These are phyloP conservation scores for Vigna nakashimae DNA, from an alignment of 306 rosid genomes.

Conservation along the genomic window DNA sequence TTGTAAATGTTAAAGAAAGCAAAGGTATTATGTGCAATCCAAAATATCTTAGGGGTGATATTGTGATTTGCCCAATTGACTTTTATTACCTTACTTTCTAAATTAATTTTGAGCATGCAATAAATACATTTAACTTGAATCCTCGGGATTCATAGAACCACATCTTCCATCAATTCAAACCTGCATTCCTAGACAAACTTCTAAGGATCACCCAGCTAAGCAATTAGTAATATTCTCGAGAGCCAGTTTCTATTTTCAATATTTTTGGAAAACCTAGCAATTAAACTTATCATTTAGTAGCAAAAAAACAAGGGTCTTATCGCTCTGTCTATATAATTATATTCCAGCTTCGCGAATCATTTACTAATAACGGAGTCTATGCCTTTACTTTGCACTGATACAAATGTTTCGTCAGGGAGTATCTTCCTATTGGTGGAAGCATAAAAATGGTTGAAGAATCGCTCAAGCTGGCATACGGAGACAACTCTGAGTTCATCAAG, in stretches of 20 bases:
- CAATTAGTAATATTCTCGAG: constrained; percentile 5
- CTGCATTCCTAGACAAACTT: constrained; percentile 19
- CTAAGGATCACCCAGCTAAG: constrained; percentile 2
- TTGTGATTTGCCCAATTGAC: no score
- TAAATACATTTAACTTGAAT: constrained; percentile 25
- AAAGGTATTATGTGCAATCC: no score
- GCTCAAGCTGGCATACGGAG: constrained; percentile 93
- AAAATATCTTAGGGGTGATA: no score
- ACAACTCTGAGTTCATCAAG: constrained; percentile 76
- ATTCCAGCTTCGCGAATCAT: constrained; percentile 1
- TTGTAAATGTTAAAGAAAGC: no score
- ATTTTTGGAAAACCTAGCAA: neutral
- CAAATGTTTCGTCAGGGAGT: constrained; percentile 70
- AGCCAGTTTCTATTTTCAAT: neutral
- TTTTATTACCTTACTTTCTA: neutral
- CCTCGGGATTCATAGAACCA: constrained; percentile 17
- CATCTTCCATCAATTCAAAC: constrained; percentile 8
- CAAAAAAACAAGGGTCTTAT: neutral
- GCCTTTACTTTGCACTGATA: constrained; percentile 13
- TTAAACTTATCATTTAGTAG: neutral
- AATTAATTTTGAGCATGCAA: neutral
- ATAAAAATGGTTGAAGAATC: constrained; percentile 85
- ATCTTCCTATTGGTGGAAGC: constrained; percentile 97
- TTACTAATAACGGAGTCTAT: neutral
- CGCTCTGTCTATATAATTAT: neutral